A percentile compares a stretch with the other conserved stretches of the same genome.
Conservation (phyloP, 352 stramenopile species). For the Aphanomyces euteiches region DNA sequence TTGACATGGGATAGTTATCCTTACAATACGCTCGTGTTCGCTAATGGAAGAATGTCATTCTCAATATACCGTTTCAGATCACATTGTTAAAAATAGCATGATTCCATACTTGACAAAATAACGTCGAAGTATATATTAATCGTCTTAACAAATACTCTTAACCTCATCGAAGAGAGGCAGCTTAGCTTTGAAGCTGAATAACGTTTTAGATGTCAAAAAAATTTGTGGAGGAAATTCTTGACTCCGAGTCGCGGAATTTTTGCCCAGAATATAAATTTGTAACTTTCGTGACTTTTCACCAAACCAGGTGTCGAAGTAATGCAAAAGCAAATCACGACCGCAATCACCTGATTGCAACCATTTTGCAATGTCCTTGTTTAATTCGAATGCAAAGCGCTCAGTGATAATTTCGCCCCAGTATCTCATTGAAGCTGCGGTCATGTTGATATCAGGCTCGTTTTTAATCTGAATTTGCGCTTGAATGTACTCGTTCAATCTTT, state of each 20-base stretch:
- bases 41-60: too few species aligned
- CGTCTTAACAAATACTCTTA: slow-evolving; percentile 3
- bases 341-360: slow-evolving; percentile 45
- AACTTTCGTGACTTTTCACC: slow-evolving; percentile 1
- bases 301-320: slow-evolving; percentile 2
- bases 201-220: not conserved
- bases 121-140: not conserved
- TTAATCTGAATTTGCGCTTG: slow-evolving; percentile 76
- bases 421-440: slow-evolving; percentile 68
- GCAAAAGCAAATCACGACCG: not conserved
- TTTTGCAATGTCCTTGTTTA: slow-evolving; percentile 65
- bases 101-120: too few species aligned
- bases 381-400: slow-evolving; percentile 63
- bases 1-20: not conserved
- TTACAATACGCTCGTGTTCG: too few species aligned
- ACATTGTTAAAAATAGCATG: too few species aligned
- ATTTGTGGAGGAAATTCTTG: not conserved
- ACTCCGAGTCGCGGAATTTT: not conserved
- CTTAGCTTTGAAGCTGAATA: not conserved
- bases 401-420: slow-evolving; percentile 82
- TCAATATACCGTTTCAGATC: too few species aligned
- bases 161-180: not conserved
- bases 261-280: slow-evolving; percentile 1
- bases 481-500: slow-evolving; percentile 77
- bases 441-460: slow-evolving; percentile 72